phyloP scores from a whole-genome alignment of 345 rosid genomes.

The Bruguiera gymnorhiza region DNA sequence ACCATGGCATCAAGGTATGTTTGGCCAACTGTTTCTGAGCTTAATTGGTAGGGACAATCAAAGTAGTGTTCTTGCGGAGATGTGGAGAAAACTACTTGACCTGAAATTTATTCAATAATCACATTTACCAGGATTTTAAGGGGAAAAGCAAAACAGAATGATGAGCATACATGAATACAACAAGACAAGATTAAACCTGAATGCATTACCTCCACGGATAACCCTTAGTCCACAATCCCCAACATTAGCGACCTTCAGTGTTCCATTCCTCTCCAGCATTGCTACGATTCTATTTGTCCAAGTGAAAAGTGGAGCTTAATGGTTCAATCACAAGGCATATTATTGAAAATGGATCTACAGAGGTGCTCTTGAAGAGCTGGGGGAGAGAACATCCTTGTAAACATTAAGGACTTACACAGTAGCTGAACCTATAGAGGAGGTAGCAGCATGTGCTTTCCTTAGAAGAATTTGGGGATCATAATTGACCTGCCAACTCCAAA shows the following conservation, averaged over 20 bases:
- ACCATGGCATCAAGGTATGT: conserved; percentile 86
- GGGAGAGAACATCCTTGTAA: background rate
- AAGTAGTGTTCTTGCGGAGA: conserved; percentile 85
- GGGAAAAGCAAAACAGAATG: background rate
- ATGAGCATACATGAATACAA: background rate
- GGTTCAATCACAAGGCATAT: background rate
- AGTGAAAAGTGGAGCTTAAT: conserved; percentile 5
- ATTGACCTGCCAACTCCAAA: conserved; percentile 46
- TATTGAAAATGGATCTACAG: background rate
- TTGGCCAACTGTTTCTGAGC: conserved; percentile 73
- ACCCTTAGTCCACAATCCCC: conserved; percentile 87
- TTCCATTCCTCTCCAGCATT: conserved; percentile 67
- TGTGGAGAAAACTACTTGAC: conserved; percentile 58
- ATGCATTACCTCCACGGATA: conserved; percentile 54
- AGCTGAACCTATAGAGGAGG: conserved; percentile 74
- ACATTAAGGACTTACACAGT: conserved; percentile 48
- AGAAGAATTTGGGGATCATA: conserved; percentile 75
- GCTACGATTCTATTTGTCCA: conserved; percentile 58
- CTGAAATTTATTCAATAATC: conserved; percentile 31
- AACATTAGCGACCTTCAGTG: conserved; percentile 64
- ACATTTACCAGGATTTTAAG: background rate
- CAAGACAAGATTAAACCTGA: background rate
- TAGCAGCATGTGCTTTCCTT: conserved; percentile 76
- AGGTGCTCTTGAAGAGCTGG: conserved; percentile 17
- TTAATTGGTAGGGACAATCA: conserved; percentile 84